These are phyloP conservation scores for Boletus rubropictus DNA, from an alignment of 768 basidiomycete species.

Conservation along the genomic window DNA sequence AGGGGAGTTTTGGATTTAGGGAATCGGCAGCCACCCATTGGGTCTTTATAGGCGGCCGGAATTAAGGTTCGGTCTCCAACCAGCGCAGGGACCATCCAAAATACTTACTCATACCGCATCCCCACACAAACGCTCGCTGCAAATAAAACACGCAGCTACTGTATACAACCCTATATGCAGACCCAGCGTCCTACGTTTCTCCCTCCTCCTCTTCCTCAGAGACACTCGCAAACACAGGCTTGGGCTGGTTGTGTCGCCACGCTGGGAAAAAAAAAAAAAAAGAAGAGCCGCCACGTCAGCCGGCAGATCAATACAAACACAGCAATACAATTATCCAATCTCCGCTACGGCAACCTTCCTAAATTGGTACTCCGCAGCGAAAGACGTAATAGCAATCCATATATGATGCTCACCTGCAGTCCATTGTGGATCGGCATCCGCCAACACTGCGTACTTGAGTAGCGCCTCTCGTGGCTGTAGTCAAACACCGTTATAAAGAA, in stretches of 20 bases:
- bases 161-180: not conserved
- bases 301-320: constrained; percentile 30
- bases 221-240: constrained; percentile 71
- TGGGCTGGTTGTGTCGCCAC: constrained; percentile 81
- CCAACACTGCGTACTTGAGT: constrained; percentile 80
- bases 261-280: constrained; percentile 56
- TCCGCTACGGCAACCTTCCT: constrained; percentile 28
- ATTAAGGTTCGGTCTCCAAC: constrained; percentile 78
- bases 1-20: constrained; percentile 60
- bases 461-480: constrained; percentile 91
- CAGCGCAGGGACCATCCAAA: constrained; percentile 64
- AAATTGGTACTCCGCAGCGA: constrained; percentile 29
- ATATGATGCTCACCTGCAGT: constrained; percentile 62
- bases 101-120: constrained; percentile 33
- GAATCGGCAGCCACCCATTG: constrained; percentile 61
- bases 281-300: constrained; percentile 54
- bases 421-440: constrained; percentile 78
- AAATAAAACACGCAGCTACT: constrained; percentile 6
- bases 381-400: constrained; percentile 8
- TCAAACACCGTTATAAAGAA: constrained; percentile 15
- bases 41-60: constrained; percentile 77
- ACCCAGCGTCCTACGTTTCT: constrained; percentile 44
- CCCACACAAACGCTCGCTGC: constrained; percentile 14
- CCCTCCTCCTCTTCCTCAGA: constrained; percentile 52
- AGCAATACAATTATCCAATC: constrained; percentile 27